Evolutionary conservation across 352 stramenopile genomes (phyloP).

Genomic region (Globisporangium apiculatum): DNA sequence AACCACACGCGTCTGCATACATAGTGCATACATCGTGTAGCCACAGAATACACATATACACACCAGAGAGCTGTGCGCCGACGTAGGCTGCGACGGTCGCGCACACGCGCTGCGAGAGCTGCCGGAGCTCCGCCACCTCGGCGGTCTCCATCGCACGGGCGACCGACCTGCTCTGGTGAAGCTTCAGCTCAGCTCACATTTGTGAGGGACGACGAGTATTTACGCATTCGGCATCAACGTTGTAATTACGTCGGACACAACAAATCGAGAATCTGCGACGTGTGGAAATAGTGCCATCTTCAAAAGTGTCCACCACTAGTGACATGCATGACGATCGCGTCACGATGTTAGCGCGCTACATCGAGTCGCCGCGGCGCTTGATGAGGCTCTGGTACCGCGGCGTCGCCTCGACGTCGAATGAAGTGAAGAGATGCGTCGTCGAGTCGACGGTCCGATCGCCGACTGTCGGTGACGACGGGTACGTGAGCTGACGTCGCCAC

Average conservation of each 20-base stretch:
- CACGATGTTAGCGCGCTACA: constrained; percentile 19
- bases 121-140: constrained; percentile 46
- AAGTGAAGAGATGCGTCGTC: constrained; percentile 13
- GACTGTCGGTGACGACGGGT: constrained; percentile 18
- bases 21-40: neutral
- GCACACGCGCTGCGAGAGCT: constrained; percentile 59
- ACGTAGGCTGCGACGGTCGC: constrained; percentile 66
- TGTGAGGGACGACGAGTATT: too few species aligned
- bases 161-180: neutral
- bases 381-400: constrained; percentile 25
- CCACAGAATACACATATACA: neutral
- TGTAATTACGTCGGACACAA: too few species aligned
- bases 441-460: constrained; percentile 5
- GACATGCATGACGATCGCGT: too few species aligned
- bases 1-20: neutral
- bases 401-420: constrained; percentile 12
- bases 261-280: constrained; percentile 2
- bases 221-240: neutral
- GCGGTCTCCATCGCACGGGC: constrained; percentile 39
- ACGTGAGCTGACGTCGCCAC: constrained; percentile 15
- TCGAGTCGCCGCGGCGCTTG: constrained; percentile 42
- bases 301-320: too few species aligned
- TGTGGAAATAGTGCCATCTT: neutral
- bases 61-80: constrained; percentile 56
- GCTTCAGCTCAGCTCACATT: too few species aligned